These are phyloP conservation scores for Yarrowia sp. DNA, from an alignment of 805 yeast genomes.

Conservation along the genomic window DNA sequence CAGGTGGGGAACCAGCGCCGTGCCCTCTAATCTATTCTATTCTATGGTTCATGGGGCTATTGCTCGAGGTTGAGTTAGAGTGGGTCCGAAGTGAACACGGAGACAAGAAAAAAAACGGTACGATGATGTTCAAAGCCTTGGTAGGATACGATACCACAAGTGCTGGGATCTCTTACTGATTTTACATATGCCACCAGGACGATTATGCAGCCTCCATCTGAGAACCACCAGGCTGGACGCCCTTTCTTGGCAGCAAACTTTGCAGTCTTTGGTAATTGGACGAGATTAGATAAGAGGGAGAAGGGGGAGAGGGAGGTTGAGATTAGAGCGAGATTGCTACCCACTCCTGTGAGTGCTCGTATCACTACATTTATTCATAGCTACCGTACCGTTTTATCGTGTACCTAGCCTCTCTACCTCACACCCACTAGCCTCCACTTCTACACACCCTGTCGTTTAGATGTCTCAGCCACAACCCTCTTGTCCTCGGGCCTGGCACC, in stretches of 20 bases:
- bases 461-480: slow-evolving; percentile 35
- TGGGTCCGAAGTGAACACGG: neutral
- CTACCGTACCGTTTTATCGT: no score
- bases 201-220: slow-evolving; percentile 1
- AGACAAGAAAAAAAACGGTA: no score
- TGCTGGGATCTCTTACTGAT: neutral
- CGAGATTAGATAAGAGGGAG: slow-evolving; percentile 19
- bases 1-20: slow-evolving; percentile 7
- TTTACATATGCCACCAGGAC: neutral
- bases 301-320: neutral
- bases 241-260: slow-evolving; percentile 32
- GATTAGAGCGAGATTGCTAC: neutral
- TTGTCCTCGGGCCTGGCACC: slow-evolving; percentile 31
- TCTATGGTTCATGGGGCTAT: slow-evolving; percentile 7
- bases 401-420: no score
- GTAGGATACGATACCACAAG: no score
- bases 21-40: neutral
- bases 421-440: no score
- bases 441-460: no score
- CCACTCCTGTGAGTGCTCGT: no score
- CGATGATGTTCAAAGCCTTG: no score
- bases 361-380: no score
- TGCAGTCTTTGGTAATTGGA: slow-evolving; percentile 21
- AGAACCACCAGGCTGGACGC: slow-evolving; percentile 5
- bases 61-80: slow-evolving; percentile 2